phyloP scores from a whole-genome alignment of 148 eudicot genomes.

The Amaranthus hypochondriacus region DNA sequence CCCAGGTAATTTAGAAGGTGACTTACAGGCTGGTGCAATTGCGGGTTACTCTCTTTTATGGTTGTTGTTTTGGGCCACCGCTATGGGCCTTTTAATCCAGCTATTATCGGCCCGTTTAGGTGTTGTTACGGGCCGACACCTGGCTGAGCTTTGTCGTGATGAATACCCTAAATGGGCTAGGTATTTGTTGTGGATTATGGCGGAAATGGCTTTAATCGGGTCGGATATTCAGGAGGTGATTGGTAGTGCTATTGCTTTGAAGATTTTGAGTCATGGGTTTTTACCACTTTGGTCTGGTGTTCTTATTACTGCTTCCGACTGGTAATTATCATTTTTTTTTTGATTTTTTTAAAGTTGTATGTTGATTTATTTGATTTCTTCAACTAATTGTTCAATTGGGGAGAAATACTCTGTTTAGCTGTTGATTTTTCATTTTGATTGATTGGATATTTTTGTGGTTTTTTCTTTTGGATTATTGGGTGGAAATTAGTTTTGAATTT shows the following conservation, averaged over 20 bases:
- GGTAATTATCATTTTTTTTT: conserved; percentile 33
- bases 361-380: not conserved
- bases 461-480: too few relatives aligned
- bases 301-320: conserved; percentile 82
- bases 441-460: not conserved
- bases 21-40: conserved; percentile 88
- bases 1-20: conserved; percentile 94
- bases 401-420: not conserved
- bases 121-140: conserved; percentile 85
- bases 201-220: conserved; percentile 84
- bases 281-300: conserved; percentile 99
- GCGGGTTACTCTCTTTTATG: conserved; percentile 89
- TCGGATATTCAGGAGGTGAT: conserved; percentile 97
- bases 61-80: conserved; percentile 94
- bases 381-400: too few relatives aligned
- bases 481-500: not conserved
- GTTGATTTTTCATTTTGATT: not conserved
- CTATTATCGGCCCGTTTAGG: conserved; percentile 82
- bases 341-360: not conserved
- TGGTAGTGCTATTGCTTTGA: conserved; percentile 96
- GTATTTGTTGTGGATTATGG: conserved; percentile 73
- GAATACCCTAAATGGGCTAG: conserved; percentile 97
- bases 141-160: conserved; percentile 86
- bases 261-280: conserved; percentile 67
- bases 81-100: conserved; percentile 89